phyloP scores from a whole-genome alignment of 2,329 filamentous ascomycete species.

The Colletotrichum liriopes region DNA sequence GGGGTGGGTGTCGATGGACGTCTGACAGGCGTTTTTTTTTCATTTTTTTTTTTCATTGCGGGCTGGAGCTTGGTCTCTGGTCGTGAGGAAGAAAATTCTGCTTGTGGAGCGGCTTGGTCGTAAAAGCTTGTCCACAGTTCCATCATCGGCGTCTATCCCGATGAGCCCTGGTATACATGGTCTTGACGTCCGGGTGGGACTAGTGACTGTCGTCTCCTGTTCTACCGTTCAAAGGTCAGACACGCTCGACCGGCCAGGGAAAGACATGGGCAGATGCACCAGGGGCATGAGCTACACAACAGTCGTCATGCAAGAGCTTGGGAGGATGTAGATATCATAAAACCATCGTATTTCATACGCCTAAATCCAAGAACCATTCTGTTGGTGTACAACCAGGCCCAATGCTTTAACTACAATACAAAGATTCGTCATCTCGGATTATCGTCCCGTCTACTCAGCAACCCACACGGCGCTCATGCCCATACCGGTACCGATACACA shows the following conservation, averaged over 20 bases:
- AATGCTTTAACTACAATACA: conserved; percentile 40
- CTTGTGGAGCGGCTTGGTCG: not conserved
- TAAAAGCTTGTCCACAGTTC: not conserved
- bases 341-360: conserved; percentile 31
- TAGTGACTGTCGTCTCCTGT: too few species aligned
- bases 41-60: conserved; percentile 74
- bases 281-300: not conserved
- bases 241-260: too few species aligned
- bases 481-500: conserved; percentile 98
- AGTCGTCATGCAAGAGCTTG: not conserved
- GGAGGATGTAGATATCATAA: conserved; percentile 1
- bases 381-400: conserved; percentile 35
- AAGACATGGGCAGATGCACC: not conserved
- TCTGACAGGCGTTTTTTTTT: conserved; percentile 84
- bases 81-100: conserved; percentile 65
- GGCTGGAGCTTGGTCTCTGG: conserved; percentile 61
- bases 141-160: too few species aligned
- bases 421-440: not conserved
- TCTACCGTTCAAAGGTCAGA: not conserved
- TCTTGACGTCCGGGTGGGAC: too few species aligned
- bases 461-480: conserved; percentile 98
- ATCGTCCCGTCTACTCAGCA: conserved; percentile 75
- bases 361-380: conserved; percentile 31
- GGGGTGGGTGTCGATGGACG: conserved; percentile 89
- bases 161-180: not conserved